phyloP scores from a whole-genome alignment of 2,329 filamentous ascomycete genomes.

The Pseudophaeomoniella oleicola region DNA sequence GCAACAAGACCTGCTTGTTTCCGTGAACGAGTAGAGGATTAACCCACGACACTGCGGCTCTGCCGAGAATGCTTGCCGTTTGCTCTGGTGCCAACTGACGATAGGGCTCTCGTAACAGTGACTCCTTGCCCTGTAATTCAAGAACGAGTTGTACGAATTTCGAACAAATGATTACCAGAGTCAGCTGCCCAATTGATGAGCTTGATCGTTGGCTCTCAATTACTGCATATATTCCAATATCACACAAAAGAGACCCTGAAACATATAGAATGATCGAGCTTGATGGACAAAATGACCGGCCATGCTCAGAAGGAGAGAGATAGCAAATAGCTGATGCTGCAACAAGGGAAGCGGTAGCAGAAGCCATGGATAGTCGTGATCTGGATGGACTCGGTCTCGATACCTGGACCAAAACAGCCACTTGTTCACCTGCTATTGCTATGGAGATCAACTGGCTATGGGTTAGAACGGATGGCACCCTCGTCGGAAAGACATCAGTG shows the following conservation, averaged over 20 bases:
- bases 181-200: slow-evolving; percentile 15
- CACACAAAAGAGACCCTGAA: slow-evolving; percentile 11
- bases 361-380: too few species aligned
- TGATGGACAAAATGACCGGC: slow-evolving; percentile 15
- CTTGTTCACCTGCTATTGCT: too few species aligned
- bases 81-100: slow-evolving; percentile 32
- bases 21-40: slow-evolving; percentile 36
- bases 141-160: slow-evolving; percentile 29
- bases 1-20: slow-evolving; percentile 25
- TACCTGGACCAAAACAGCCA: too few species aligned
- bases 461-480: too few species aligned
- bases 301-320: slow-evolving; percentile 15
- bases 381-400: too few species aligned
- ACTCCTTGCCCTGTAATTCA: slow-evolving; percentile 30
- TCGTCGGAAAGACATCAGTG: too few species aligned
- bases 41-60: slow-evolving; percentile 38
- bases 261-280: slow-evolving; percentile 24
- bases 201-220: not conserved
- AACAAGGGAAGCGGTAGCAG: too few species aligned
- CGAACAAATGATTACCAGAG: slow-evolving; percentile 9
- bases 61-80: slow-evolving; percentile 34
- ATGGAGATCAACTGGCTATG: too few species aligned
- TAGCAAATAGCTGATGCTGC: slow-evolving; percentile 9
- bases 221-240: slow-evolving; percentile 28
- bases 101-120: slow-evolving; percentile 23